Evolutionary conservation across 2,329 filamentous ascomycete species (phyloP), one percentile per base, ranked within the genome.

Genomic region (Bimuria novae-zelandiae): DNA sequence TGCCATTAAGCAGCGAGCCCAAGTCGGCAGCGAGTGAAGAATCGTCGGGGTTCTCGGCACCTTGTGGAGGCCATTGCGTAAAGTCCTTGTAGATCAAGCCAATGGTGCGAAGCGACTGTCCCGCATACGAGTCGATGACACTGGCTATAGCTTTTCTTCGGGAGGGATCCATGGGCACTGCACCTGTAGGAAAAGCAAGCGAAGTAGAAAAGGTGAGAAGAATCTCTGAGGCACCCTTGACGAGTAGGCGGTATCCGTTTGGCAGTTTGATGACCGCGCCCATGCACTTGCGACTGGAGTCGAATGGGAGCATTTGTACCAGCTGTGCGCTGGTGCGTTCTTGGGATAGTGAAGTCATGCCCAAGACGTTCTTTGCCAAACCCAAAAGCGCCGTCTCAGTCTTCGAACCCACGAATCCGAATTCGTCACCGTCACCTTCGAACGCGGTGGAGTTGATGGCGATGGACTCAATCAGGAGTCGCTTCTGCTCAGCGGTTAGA

Each of bases 1-100:
- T 88, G 49, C 86, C 79, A 42, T 80, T 78, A 71, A 89, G 89
- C 14, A 90, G 72, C 48, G 85, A 80, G 40, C 89, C 86, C 57
- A 90, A 88, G 7, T 79, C 74, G n/a, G 86, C 80, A 51, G 50
- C 55, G 7, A 52, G 8, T 3, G 54, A 52, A 3, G 53, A 55
- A 39, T 62, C 60, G 25, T 62, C 57, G 1, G 57, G 42, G 23
- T 54, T 46, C 23, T 57, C 60, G 8, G 59, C 48, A 19, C 59
- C 62, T 36, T 27, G 52, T 14, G 73, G 73, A 8, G 74, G 74
- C 74, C 74, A 75, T 48, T 73, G 64, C 1, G 63, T 29, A 51
- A 74, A 74, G 57, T 77, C 75, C 35, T 67, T 69, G 60, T 73
- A 75, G 17, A 74, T 63, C 49, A 76, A 63, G 12, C 64, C 73